These are phyloP conservation scores for Ascochyta rabiei DNA, from an alignment of 2,329 filamentous ascomycete species.

Conservation along the genomic window DNA sequence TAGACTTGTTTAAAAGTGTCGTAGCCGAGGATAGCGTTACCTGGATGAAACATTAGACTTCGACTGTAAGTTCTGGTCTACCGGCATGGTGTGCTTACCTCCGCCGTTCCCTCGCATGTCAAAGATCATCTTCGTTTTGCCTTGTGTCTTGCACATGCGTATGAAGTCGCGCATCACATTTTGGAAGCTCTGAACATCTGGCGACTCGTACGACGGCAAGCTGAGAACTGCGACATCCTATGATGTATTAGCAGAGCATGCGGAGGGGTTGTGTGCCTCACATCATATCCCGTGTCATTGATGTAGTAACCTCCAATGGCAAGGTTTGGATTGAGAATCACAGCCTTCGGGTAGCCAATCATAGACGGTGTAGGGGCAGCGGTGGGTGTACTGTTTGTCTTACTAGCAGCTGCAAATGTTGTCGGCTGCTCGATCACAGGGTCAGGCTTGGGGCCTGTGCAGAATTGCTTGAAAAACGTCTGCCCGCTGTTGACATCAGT, in stretches of 20 bases:
- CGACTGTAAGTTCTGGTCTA: not conserved
- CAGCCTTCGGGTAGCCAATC: constrained; percentile 48
- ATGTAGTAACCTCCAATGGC: constrained; percentile 56
- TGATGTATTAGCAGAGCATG: constrained; percentile 46
- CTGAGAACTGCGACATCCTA: constrained; percentile 56
- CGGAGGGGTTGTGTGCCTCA: constrained; percentile 31
- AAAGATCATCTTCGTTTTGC: constrained; percentile 68
- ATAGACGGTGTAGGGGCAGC: constrained; percentile 36
- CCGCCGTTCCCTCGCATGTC: constrained; percentile 68
- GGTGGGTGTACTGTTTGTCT: constrained; percentile 21
- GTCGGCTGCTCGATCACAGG: constrained; percentile 18
- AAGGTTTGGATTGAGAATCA: constrained; percentile 42
- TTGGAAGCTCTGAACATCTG: constrained; percentile 45
- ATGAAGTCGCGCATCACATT: constrained; percentile 54
- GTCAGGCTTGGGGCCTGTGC: constrained; percentile 32
- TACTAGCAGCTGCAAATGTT: constrained; percentile 17
- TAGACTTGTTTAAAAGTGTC: constrained; percentile 62
- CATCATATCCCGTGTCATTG: constrained; percentile 45
- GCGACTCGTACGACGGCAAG: constrained; percentile 49
- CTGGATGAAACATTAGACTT: constrained; percentile 36
- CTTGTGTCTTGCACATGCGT: constrained; percentile 50
- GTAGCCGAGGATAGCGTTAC: constrained; percentile 51
- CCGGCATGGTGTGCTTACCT: not conserved
- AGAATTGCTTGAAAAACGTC: constrained; percentile 51
- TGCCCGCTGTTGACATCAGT: constrained; percentile 47